Evolutionary conservation across 345 rosid genomes (phyloP).

Genomic region (Arabis hirsuta): DNA sequence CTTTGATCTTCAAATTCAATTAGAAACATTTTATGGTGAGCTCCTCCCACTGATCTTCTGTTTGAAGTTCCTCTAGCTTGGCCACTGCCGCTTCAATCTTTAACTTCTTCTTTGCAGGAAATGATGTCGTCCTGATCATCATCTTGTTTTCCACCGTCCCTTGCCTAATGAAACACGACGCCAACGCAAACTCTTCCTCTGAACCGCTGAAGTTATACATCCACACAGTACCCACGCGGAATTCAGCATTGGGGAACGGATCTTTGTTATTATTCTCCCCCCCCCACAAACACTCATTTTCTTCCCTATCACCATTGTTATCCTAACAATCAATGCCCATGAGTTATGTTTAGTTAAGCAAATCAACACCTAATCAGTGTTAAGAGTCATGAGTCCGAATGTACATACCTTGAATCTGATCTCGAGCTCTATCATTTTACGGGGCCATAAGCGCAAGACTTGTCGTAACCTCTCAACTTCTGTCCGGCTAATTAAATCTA

Average conservation of each 20-base stretch:
- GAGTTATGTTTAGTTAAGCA: not conserved
- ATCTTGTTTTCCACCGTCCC: not conserved
- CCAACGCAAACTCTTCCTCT: slow-evolving; percentile 11
- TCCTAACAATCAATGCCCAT: not conserved
- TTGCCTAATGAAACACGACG: not conserved
- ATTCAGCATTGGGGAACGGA: not conserved
- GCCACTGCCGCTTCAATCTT: slow-evolving; percentile 13
- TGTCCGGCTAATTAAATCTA: slow-evolving; percentile 11
- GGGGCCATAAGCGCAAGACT: not conserved
- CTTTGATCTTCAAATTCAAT: too few relatives aligned
- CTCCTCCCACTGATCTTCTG: not conserved
- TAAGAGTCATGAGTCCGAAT: not conserved
- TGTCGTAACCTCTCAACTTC: slow-evolving; percentile 23
- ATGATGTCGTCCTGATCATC: slow-evolving; percentile 51
- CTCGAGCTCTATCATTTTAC: not conserved
- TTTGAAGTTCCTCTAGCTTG: not conserved
- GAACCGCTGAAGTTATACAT: slow-evolving; percentile 16
- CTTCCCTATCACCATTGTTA: not conserved
- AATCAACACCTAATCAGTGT: not conserved
- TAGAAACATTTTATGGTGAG: slow-evolving; percentile 2
- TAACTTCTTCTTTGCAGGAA: slow-evolving; percentile 43
- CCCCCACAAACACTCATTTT: not conserved
- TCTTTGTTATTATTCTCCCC: not conserved
- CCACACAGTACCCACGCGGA: slow-evolving; percentile 10
- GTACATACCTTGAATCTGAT: slow-evolving; percentile 6